A percentile compares a stretch with the other conserved stretches of the same genome.
Evolutionary conservation across 2,329 filamentous ascomycete genomes (phyloP).

Genomic region (Xylariaceae sp.): DNA sequence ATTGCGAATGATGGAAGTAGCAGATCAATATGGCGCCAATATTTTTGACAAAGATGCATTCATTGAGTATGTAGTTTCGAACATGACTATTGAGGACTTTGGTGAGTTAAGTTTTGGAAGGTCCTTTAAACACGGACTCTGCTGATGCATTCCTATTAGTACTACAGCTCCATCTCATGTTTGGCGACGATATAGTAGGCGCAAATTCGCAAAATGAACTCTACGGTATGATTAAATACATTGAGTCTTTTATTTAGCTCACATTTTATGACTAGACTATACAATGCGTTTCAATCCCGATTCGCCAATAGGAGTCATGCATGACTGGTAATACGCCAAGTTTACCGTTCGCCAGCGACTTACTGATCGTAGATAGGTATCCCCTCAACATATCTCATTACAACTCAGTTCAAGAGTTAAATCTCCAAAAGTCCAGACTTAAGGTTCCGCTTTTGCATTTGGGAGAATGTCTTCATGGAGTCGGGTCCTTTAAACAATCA

Average conservation of each 20-base stretch:
- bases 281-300: constrained; percentile 45
- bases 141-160: constrained; percentile 32
- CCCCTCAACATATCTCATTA: constrained; percentile 50
- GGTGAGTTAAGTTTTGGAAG: constrained; percentile 24
- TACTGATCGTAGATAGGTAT: constrained; percentile 38
- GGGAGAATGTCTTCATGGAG: constrained; percentile 52
- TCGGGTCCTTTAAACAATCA: constrained; percentile 52
- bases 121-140: neutral
- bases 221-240: constrained; percentile 36
- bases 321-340: constrained; percentile 45
- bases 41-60: constrained; percentile 32
- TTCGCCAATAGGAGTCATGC: constrained; percentile 48
- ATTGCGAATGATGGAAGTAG: neutral
- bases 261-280: constrained; percentile 34
- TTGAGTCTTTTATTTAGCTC: constrained; percentile 6
- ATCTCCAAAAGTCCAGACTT: constrained; percentile 44
- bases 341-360: neutral
- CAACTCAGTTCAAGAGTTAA: constrained; percentile 48
- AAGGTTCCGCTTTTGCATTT: constrained; percentile 50
- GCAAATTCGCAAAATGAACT: constrained; percentile 46
- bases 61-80: constrained; percentile 37
- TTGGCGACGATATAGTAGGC: constrained; percentile 49
- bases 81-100: constrained; percentile 43
- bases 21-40: neutral
- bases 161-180: constrained; percentile 52